Percentiles rank a stretch among this genome's conserved stretches.
Conservation (phyloP, 345 rosid genomes). For the Eucalyptus sideroxylon region DNA sequence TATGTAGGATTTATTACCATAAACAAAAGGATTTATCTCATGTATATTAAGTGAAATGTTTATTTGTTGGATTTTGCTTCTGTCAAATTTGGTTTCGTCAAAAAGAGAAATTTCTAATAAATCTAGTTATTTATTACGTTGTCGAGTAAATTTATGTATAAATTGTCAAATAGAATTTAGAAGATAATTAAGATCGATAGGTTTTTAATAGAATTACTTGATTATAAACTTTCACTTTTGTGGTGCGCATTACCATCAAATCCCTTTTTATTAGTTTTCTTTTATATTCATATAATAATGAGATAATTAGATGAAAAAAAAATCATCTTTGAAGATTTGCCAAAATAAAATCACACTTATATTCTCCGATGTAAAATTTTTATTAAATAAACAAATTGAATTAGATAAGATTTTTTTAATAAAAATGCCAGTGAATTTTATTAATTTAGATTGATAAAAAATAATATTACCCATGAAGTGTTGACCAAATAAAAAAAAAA, state of each 20-base stretch:
- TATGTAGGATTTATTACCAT: neutral
- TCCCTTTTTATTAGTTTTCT: no score
- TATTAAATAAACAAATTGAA: neutral
- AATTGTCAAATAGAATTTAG: no score
- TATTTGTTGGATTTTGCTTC: neutral
- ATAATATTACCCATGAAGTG: neutral
- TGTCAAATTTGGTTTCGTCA: neutral
- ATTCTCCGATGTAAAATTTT: no score
- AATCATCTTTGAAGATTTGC: no score
- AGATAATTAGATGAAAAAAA: no score
- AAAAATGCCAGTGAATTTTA: neutral
- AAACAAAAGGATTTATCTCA: neutral
- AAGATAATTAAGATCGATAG: no score
- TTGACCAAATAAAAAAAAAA: neutral
- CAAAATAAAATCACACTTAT: no score
- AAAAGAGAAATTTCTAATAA: neutral
- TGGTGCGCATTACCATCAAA: accelerated
- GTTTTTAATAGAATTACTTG: neutral
- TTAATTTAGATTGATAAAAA: neutral
- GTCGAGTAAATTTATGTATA: no score
- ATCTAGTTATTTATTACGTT: no score
- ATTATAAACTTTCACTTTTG: neutral
- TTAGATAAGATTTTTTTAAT: neutral
- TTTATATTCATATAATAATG: no score
- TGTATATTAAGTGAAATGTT: neutral